phyloP scores from a whole-genome alignment of 129 eudicot species.

The Rutidosis leptorrhynchoides region DNA sequence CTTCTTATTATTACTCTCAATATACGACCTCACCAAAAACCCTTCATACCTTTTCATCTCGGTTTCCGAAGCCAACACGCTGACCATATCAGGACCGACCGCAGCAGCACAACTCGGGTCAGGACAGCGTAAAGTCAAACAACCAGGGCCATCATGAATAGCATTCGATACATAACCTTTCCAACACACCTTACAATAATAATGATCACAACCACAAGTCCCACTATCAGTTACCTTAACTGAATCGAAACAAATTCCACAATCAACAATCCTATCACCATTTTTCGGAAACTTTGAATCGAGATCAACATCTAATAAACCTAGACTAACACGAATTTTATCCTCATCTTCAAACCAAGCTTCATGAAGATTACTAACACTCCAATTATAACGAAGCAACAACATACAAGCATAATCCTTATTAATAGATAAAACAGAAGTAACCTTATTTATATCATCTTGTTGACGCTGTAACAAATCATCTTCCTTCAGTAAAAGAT shows the following conservation, averaged over 20 bases:
- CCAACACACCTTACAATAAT: constrained; percentile 46
- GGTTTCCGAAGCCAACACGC: constrained; percentile 12
- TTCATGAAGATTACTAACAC: constrained; percentile 35
- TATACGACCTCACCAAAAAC: constrained; percentile 40
- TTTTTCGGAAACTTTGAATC: constrained; percentile 20
- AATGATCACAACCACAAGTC: constrained; percentile 40
- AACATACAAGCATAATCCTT: constrained; percentile 27
- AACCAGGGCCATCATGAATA: constrained; percentile 52
- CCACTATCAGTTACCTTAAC: not conserved
- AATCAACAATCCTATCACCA: constrained; percentile 9
- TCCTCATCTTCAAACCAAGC: constrained; percentile 61
- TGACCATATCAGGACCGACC: constrained; percentile 39
- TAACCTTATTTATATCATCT: constrained; percentile 28
- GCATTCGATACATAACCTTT: constrained; percentile 31
- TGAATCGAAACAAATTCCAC: constrained; percentile 49
- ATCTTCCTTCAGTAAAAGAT: constrained; percentile 25
- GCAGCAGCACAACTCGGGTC: constrained; percentile 44
- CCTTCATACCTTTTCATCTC: constrained; percentile 39
- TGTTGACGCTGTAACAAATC: constrained; percentile 28
- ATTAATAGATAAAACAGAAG: constrained; percentile 27
- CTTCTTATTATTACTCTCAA: constrained; percentile 40
- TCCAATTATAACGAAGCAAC: constrained; percentile 36
- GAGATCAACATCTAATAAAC: constrained; percentile 34
- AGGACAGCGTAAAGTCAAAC: constrained; percentile 44
- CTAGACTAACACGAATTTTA: constrained; percentile 38